Evolutionary conservation across 1,284 basidiomycete species (phyloP), one percentile per base, ranked within the genome.

Genomic region (Moniliophthora roreri): DNA sequence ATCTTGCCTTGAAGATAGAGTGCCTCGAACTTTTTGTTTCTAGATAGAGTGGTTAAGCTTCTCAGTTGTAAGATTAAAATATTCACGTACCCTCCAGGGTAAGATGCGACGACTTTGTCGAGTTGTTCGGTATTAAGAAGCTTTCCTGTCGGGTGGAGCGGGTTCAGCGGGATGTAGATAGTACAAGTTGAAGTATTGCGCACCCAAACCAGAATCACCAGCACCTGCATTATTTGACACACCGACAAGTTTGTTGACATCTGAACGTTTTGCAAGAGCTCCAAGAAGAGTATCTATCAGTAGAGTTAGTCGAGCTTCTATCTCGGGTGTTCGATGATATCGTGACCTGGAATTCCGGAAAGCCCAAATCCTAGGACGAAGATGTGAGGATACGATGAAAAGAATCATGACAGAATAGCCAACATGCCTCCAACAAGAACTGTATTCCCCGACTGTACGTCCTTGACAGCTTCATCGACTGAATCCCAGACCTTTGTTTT

Each of bases 221-320:
- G 84, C 78, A 15, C 94, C 94, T 39, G 91, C 90, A 72, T 97
- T 96, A 70, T 97, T 97, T 13, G 93, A 95, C 37, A 95, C 88
- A 41, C 87, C 91, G 15, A 87, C 95, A 47, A 97, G 73, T 60
- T 85, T 77, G 40, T 69, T 74, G 26, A 96, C 81, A 45, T 93
- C 88, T 54, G 80, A 81, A 52, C 91, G 81, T 62, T 83, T 82
- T 18, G 82, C 73, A 39, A 97, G 75, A 2, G 95, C 94, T n/a
- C 73, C 75, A 41, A 97, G 88, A 51, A 97, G 76, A 1, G 93
- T 95, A 69, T 96, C 94, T 83, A 52, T 21, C 51, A 51, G 45
- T 28, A 32, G 42, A 13, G 57, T 54, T 39, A 34, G 34, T 32
- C 24, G 2, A n/a, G 16, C 32, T 13, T 7, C 15, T 4, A 26